Evolutionary conservation across 495 filamentous ascomycete species (phyloP).

Genomic region (Penicillium atrosanguineum): DNA sequence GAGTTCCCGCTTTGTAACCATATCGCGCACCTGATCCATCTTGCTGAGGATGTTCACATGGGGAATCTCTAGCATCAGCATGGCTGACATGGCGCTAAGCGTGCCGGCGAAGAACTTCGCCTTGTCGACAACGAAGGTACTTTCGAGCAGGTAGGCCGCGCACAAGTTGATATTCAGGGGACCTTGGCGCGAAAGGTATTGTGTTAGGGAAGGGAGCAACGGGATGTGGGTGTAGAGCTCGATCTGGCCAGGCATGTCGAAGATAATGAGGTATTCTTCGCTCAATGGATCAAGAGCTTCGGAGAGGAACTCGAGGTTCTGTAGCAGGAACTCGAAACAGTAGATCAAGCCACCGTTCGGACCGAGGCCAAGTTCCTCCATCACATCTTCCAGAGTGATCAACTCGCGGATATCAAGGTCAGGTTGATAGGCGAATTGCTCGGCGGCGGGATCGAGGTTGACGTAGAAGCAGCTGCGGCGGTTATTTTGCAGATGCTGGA

Average conservation of each 20-base stretch:
- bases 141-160: conserved; percentile 93
- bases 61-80: conserved; percentile 96
- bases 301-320: conserved; percentile 93
- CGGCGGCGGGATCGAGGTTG: conserved; percentile 95
- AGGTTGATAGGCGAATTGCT: conserved; percentile 85
- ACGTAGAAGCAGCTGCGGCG: conserved; percentile 93
- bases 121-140: conserved; percentile 90
- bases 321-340: conserved; percentile 91
- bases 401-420: conserved; percentile 97
- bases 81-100: conserved; percentile 93
- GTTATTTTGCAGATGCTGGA: conserved; percentile 85
- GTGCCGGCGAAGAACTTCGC: conserved; percentile 97
- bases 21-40: conserved; percentile 91
- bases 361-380: conserved; percentile 92
- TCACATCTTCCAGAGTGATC: conserved; percentile 94
- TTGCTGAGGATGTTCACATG: conserved; percentile 94
- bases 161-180: conserved; percentile 84
- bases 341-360: conserved; percentile 96
- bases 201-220: conserved; percentile 80
- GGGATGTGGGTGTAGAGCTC: conserved; percentile 98
- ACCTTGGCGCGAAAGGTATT: conserved; percentile 75
- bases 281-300: conserved; percentile 81
- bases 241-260: conserved; percentile 99
- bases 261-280: conserved; percentile 93
- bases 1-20: conserved; percentile 75